Percentiles rank a stretch among this genome's conserved stretches.
These are phyloP conservation scores for Arachis stenosperma DNA, from an alignment of 306 rosid genomes.

Conservation along the genomic window DNA sequence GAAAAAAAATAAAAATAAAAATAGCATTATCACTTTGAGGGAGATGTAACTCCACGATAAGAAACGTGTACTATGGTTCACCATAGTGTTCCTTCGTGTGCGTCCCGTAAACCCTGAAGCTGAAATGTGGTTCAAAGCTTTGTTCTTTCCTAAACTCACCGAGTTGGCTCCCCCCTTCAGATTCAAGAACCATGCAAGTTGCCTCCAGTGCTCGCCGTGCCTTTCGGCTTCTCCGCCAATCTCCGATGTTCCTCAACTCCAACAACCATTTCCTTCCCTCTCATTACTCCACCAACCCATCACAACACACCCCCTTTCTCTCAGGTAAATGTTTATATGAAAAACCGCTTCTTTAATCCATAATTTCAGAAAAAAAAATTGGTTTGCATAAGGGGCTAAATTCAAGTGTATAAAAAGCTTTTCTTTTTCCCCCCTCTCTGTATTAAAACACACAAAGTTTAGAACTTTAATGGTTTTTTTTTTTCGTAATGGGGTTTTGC, in stretches of 20 bases:
- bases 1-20: too few species aligned
- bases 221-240: slow-evolving; percentile 52
- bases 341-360: background rate
- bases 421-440: too few species aligned
- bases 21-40: too few species aligned
- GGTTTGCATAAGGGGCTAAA: background rate
- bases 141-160: slow-evolving; percentile 39
- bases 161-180: slow-evolving; percentile 42
- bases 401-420: background rate
- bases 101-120: slow-evolving; percentile 53
- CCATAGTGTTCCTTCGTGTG: background rate
- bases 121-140: background rate
- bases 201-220: slow-evolving; percentile 60
- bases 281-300: slow-evolving; percentile 34
- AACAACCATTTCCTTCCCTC: slow-evolving; percentile 41
- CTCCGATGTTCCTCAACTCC: slow-evolving; percentile 34
- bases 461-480: background rate
- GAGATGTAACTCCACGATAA: slow-evolving; percentile 35
- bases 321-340: slow-evolving; percentile 40
- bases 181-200: slow-evolving; percentile 58
- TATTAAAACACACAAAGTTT: background rate
- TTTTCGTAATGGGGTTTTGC: background rate
- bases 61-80: slow-evolving; percentile 33
- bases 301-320: slow-evolving; percentile 29
- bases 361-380: background rate